These are phyloP conservation scores for Fraxinus dipetala DNA, from an alignment of 305 asterid genomes.

Conservation along the genomic window DNA sequence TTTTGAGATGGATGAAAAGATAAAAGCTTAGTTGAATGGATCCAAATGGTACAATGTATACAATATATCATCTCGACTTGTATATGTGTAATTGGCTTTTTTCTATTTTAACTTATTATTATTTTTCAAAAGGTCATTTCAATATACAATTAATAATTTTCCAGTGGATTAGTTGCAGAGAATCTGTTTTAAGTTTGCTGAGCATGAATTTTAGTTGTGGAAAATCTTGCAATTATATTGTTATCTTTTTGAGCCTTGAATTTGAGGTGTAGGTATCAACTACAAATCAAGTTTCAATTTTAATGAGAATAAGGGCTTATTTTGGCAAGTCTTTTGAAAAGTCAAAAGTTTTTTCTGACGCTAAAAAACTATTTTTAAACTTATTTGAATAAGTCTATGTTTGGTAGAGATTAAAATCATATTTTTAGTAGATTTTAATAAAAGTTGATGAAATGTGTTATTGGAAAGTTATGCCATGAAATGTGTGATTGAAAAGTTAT, in stretches of 20 bases:
- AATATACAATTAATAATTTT: not conserved
- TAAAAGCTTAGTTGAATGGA: not conserved
- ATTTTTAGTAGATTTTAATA: too few relatives aligned
- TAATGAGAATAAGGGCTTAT: not conserved
- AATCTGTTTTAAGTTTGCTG: not conserved
- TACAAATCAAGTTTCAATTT: not conserved
- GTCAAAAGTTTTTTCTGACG: too few relatives aligned
- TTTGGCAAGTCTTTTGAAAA: not conserved
- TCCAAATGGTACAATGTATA: not conserved
- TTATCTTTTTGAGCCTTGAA: not conserved
- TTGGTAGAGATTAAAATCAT: too few relatives aligned
- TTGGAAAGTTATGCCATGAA: too few relatives aligned
- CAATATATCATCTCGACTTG: not conserved
- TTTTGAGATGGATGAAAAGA: not conserved
- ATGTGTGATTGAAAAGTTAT: too few relatives aligned
- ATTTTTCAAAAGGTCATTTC: not conserved
- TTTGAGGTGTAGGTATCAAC: not conserved
- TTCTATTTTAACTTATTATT: not conserved
- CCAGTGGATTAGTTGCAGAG: constrained; percentile 3
- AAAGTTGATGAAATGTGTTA: too few relatives aligned
- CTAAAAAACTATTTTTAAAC: not conserved
- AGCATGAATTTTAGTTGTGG: not conserved
- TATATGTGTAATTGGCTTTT: not conserved
- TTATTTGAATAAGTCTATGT: too few relatives aligned
- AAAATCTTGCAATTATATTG: not conserved